Base-by-base conservation (phyloP, 2,329 filamentous ascomycete species). In the Fusarium sambucinum region DNA sequence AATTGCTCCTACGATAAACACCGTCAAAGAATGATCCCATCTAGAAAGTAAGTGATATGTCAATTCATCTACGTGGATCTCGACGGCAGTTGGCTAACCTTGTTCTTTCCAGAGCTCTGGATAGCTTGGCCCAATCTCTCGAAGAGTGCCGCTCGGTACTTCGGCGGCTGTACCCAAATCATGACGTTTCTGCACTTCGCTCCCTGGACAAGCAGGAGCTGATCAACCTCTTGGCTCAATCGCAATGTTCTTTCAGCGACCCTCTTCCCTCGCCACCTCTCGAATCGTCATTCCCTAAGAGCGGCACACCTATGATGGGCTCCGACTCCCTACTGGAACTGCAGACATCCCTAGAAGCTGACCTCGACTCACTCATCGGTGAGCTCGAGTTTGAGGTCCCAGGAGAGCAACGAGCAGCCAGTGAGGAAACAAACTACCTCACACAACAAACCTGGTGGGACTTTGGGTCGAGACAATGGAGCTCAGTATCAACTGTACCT, bases 1-100 rank as follows among this genome's bases (percentile, higher is more conserved):
- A 85, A 88, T 55, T 95, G 92, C 76, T 89, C 90, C 73, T 95
- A 95, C 77, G 90, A 93, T 70, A 93, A 94, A 79, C 92, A 93
- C 68, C 86, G 91, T 17, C 90, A 92, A 77, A 84, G 91, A 63
- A 88, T 92, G 12, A 90, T 93, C 59, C 92, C 92, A 1, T 94
- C 92, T 11, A 87, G 91, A 78, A 94, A 92, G 90, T 91, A 81
- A 79, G 87, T 59, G 46, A 35, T 32, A 30, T 44, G 59, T 50
- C 58, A n/a, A 48, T 30, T 38, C 55, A 47, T 16, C 73, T 27
- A 9, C 75, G 56, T 13, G 30, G 27, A 23, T 19, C 19, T 19
- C 17, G 19, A 14, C n/a, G 27, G 7, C 11, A 23, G 40, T 42
- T 25, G 12, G 33, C 66, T 74, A 48, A 74, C 56, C 16, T 19